Evolutionary conservation across 139 green algal genomes (phyloP).

Genomic region (Nannochloris sp.): DNA sequence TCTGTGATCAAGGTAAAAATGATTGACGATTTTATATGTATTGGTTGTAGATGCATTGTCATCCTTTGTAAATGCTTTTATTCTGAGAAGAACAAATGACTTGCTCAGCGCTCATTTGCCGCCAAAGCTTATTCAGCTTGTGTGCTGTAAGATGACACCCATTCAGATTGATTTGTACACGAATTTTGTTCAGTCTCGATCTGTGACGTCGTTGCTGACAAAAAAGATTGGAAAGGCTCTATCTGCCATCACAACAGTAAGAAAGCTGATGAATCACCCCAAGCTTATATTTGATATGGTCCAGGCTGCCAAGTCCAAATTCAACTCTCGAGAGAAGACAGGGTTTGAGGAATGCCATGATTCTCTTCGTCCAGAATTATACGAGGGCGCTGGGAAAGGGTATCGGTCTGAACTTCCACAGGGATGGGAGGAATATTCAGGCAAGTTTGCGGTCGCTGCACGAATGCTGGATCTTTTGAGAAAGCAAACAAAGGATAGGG

Average conservation of each 20-base stretch:
- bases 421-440: conserved; percentile 27
- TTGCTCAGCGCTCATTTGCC: conserved; percentile 90
- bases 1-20: no score
- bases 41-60: conserved; percentile 53
- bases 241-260: conserved; percentile 81
- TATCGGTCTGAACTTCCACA: conserved; percentile 22
- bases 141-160: conserved; percentile 84
- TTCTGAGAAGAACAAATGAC: conserved; percentile 91
- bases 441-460: conserved; percentile 60
- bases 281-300: conserved; percentile 81
- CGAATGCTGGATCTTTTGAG: conserved; percentile 75
- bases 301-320: background rate
- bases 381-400: conserved; percentile 58
- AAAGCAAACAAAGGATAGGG: conserved; percentile 68
- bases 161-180: conserved; percentile 86
- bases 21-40: no score
- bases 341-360: conserved; percentile 63
- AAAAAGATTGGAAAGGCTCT: conserved; percentile 52
- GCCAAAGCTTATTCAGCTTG: conserved; percentile 92
- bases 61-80: conserved; percentile 92
- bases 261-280: conserved; percentile 98
- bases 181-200: conserved; percentile 84
- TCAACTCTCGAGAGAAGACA: conserved; percentile 24
- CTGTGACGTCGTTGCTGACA: conserved; percentile 55
- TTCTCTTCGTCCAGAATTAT: conserved; percentile 77